A percentile compares a stretch with the other conserved stretches of the same genome.
Conservation (phyloP, 208 protist genomes). For the Acanthamoeba triangularis region DNA sequence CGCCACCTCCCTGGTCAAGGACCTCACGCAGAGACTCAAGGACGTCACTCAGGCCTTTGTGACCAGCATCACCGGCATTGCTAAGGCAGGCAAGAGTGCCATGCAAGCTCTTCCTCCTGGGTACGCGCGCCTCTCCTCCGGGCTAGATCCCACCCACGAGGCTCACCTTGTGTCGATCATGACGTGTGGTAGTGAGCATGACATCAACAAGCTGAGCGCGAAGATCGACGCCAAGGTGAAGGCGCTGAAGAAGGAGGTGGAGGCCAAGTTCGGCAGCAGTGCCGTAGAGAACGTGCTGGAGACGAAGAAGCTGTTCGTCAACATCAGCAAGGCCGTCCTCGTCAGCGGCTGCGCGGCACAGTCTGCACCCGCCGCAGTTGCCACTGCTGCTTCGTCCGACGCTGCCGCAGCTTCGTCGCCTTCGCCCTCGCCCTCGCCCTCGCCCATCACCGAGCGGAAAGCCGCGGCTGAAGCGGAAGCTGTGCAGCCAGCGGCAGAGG, state of each 20-base stretch:
- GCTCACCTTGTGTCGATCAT: not conserved
- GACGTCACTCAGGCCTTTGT: slow-evolving; percentile 1
- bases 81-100: not conserved
- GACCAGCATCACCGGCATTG: not conserved
- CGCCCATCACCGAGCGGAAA: too few relatives aligned
- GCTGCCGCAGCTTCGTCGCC: not conserved
- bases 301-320: slow-evolving; percentile 30
- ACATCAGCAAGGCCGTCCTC: slow-evolving; percentile 52
- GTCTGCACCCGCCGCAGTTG: too few relatives aligned
- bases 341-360: not conserved
- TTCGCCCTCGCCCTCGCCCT: not conserved
- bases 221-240: slow-evolving; percentile 1
- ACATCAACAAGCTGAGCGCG: not conserved
- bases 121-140: not conserved
- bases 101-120: not conserved
- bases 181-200: not conserved
- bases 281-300: slow-evolving; percentile 21
- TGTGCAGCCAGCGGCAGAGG: too few relatives aligned
- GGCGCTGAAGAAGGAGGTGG: slow-evolving; percentile 23
- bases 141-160: too few relatives aligned
- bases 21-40: not conserved
- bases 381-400: not conserved
- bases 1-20: not conserved
- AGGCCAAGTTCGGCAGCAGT: not conserved
- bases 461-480: too few relatives aligned